Base-by-base conservation (phyloP, 257 asterid genomes). In the Coffea canephora region DNA sequence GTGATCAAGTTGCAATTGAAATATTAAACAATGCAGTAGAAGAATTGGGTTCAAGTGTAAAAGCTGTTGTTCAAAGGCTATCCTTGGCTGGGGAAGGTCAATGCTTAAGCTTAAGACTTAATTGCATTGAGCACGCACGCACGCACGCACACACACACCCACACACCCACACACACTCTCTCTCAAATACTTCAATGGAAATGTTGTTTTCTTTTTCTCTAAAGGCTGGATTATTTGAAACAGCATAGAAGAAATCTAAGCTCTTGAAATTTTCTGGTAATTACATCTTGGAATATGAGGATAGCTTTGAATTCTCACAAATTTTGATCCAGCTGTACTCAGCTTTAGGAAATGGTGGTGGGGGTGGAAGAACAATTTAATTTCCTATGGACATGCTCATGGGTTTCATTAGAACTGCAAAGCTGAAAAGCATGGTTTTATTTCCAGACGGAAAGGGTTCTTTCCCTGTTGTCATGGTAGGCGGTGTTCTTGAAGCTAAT, bases 391-490 rank as follows among this genome's bases (percentile, higher is more conserved):
- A 18, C 69, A 39, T 73, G 16, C 46, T 16, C 15, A 5, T 49
- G 23, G 21, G 25, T 75, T 75, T 4, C n/a, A 19, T 79, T 66
- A 5, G 8, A 34, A 19, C 11, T 12, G 27, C 4, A 65, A 9
- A 23, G 34, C 75, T 84, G 52, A 80, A 79, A 55, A 15, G 55
- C 78, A 55, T 62, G 78, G 31, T 80, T 74, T 72, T 67, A 61
- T 80, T 80, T 88, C 87, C 95, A 95, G 99, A 90, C 85, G 93
- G 91, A 77, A 91, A 76, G 25, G 90, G 78, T 82, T 82, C 89
- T 83, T 95, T 95, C 89, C 99, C 96, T 61, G 88, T 95, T 81
- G 98, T 95, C 82, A 84, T 95, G 92, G 98, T 95, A 73, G 99
- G 97, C 48, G 99, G 99, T 45, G 97, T 95, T 77, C 97, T 94